Evolutionary conservation across 192 early-diverging fungal genomes (phyloP).

Genomic region (Cetraspora pellucida): DNA sequence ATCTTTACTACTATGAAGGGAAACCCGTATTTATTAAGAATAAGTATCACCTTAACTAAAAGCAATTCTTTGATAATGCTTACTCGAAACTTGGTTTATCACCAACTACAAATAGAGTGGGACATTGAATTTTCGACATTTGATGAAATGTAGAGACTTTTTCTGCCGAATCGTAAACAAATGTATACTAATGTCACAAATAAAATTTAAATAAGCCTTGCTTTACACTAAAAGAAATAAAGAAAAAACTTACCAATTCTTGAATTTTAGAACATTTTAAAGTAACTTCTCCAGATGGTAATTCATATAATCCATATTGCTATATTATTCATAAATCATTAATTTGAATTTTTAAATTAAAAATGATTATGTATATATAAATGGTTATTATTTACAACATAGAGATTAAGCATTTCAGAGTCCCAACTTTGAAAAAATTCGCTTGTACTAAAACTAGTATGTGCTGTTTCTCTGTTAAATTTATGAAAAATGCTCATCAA

Average conservation of each 20-base stretch:
- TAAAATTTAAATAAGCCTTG: background rate
- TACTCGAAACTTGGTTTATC: conserved; percentile 44
- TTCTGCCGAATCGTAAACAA: conserved; percentile 26
- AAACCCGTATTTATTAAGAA: background rate
- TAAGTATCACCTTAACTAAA: no score
- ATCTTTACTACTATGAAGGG: background rate
- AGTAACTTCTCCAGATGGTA: conserved; percentile 42
- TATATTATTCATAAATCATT: conserved; percentile 7
- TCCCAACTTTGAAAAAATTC: conserved; percentile 49
- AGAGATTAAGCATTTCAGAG: conserved; percentile 54
- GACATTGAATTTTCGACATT: conserved; percentile 40
- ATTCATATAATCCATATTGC: conserved; percentile 51
- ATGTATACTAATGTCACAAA: conserved; percentile 11
- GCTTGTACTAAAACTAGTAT: conserved; percentile 32
- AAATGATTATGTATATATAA: background rate
- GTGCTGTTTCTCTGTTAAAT: conserved; percentile 36
- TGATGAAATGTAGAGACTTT: conserved; percentile 28
- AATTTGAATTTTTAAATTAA: background rate
- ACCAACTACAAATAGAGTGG: conserved; percentile 28
- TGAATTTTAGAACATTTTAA: conserved; percentile 50
- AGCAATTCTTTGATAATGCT: background rate
- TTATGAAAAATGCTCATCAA: background rate
- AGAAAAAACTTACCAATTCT: conserved; percentile 45
- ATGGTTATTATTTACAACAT: conserved; percentile 45
- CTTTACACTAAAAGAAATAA: background rate